Percentiles rank a stretch among this genome's conserved stretches.
phyloP scores from a whole-genome alignment of 768 basidiomycete species.

The Suillus discolor region DNA sequence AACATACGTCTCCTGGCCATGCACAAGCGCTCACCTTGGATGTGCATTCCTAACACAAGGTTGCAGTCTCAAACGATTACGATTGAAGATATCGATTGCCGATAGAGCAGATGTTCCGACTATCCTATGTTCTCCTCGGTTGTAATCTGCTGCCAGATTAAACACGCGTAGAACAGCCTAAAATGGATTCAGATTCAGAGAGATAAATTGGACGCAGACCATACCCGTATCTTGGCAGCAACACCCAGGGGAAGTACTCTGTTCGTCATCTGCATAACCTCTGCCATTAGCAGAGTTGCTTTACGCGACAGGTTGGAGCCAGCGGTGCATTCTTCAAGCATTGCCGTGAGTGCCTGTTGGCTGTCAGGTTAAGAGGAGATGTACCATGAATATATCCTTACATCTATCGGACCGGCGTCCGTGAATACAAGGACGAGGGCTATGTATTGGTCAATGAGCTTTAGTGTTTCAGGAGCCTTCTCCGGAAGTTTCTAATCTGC shows the following conservation, averaged over 20 bases:
- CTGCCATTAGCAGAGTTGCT: slow-evolving; percentile 89
- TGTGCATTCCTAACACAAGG: slow-evolving; percentile 59
- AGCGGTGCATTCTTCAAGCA: slow-evolving; percentile 80
- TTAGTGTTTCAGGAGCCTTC: slow-evolving; percentile 58
- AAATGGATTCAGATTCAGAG: slow-evolving; percentile 8
- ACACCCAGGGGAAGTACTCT: slow-evolving; percentile 78
- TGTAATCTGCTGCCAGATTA: slow-evolving; percentile 78
- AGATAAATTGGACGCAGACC: slow-evolving; percentile 12
- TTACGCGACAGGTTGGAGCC: slow-evolving; percentile 82
- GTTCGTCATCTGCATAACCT: slow-evolving; percentile 87
- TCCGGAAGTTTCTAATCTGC: slow-evolving; percentile 46
- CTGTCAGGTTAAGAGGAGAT: not conserved
- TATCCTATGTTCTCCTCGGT: slow-evolving; percentile 75
- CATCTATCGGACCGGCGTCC: slow-evolving; percentile 88
- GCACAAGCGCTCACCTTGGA: slow-evolving; percentile 52
- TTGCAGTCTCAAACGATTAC: slow-evolving; percentile 76
- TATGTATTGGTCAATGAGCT: slow-evolving; percentile 91
- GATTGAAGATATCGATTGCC: slow-evolving; percentile 89
- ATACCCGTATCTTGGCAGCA: slow-evolving; percentile 84
- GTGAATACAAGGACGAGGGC: slow-evolving; percentile 82
- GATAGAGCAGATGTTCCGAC: slow-evolving; percentile 84
- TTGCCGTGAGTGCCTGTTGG: slow-evolving; percentile 73
- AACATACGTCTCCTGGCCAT: not conserved
- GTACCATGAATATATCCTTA: slow-evolving; percentile 36
- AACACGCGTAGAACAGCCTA: slow-evolving; percentile 88